Evolutionary conservation across 441 rosid species (phyloP), one percentile per base, ranked within the genome.

Genomic region (Euphorbia schlechtendalii): DNA sequence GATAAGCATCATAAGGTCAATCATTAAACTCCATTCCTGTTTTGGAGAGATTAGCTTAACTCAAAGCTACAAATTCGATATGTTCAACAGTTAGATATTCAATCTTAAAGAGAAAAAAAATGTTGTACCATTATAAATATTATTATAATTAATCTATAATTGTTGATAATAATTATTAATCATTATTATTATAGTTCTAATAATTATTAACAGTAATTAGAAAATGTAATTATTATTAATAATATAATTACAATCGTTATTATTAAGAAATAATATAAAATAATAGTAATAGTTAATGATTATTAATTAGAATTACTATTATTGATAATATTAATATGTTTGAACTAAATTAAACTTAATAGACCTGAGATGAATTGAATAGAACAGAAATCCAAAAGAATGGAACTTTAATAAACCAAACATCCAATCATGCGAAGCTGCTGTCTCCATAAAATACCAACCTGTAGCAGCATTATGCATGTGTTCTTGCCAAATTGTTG

Each of bases 401-500:
- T 2, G 34, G 6, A 32, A 6, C 10, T 20, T 30, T 9, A 52
- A 21, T 51, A 15, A 58, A 64, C 17, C 27, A 70, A 21, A 18
- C 5, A 55, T 0, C 46, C 46, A 27, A 58, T 13, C 30, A 13
- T 17, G 30, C 43, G 53, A 32, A 32, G 34, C 34, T 48, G 55
- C 45, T 15, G 64, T 58, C 48, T 21, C 53, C 56, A 51, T 48
- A 43, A 64, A 74, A 57, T 22, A 9, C 32, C 60, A 73, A 87
- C 98, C 97, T 78, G 88, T 54, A 81, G 58, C 82, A 32, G 83
- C 71, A 82, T 75, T 81, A 76, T 93, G 89, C 54, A 81, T 22
- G 71, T 87, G 85, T 76, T 93, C 99, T 75, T 82, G 89, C 99
- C 99, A 90, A 78, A 87, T 61, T 54, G 97, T 93, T 30, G 99